Conservation (phyloP, 257 asterid species). For the Gardenia jasminoides region DNA sequence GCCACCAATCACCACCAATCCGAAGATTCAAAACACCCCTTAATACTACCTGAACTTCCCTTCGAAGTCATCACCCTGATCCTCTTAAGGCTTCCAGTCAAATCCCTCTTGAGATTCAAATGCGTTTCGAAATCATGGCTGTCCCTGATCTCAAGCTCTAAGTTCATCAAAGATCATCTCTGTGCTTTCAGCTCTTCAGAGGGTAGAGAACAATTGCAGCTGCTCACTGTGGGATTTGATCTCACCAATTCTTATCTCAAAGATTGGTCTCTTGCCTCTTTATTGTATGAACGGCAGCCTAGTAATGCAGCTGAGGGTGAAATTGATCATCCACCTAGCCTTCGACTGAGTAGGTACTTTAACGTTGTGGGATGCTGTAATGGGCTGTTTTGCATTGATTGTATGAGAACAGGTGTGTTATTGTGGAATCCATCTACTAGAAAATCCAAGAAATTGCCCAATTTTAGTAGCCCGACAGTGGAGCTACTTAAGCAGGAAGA, state of each 20-base stretch:
- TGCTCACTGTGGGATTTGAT: background rate
- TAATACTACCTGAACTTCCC: background rate
- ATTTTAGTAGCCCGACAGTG: background rate
- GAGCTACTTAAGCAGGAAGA: background rate
- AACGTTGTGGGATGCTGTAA: conserved; percentile 18
- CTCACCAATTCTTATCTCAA: background rate
- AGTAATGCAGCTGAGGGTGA: background rate
- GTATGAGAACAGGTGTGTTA: background rate
- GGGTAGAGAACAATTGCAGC: too few species aligned
- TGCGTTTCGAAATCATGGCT: background rate
- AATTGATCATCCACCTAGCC: background rate
- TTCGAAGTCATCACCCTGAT: background rate
- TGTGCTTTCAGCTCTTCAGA: background rate
- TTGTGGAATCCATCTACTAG: conserved; percentile 22
- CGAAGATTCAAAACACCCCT: background rate
- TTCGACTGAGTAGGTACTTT: background rate
- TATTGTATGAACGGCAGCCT: background rate
- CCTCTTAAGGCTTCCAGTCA: conserved; percentile 29
- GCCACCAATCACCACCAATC: too few species aligned
- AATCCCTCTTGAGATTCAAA: conserved; percentile 13
- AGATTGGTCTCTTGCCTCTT: conserved; percentile 20
- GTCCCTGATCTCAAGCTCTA: background rate
- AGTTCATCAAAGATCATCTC: background rate
- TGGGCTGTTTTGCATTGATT: conserved; percentile 22
- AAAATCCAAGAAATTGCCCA: conserved; percentile 13